These are phyloP conservation scores for Viola odorata DNA, from an alignment of 345 rosid species.

Conservation along the genomic window DNA sequence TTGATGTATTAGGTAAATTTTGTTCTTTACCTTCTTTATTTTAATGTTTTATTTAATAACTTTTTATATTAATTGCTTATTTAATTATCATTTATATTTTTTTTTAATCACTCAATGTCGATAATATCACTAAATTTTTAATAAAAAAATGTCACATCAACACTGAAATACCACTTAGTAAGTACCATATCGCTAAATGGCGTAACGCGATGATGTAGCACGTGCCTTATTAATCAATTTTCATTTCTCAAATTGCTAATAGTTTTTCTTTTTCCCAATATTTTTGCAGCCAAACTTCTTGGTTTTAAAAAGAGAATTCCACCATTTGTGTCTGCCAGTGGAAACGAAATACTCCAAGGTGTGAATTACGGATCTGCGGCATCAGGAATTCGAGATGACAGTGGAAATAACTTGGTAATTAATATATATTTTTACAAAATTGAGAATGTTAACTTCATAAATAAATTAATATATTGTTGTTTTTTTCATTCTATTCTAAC, in stretches of 20 bases:
- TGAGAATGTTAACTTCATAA: neutral
- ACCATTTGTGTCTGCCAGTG: neutral
- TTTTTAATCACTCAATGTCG: no score
- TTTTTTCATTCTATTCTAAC: neutral
- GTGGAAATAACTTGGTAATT: neutral
- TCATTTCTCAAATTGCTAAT: no score
- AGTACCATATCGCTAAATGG: no score
- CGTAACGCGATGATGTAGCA: no score
- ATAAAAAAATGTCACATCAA: no score
- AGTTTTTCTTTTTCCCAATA: no score
- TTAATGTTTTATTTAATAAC: neutral
- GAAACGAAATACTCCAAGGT: neutral
- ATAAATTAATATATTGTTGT: neutral
- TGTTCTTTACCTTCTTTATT: neutral
- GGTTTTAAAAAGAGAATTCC: neutral
- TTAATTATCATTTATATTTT: no score
- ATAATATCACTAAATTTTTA: no score
- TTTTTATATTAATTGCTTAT: neutral
- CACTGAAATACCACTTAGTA: no score
- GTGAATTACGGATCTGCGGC: slow-evolving; percentile 4
- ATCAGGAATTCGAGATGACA: slow-evolving; percentile 5
- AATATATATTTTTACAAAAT: neutral
- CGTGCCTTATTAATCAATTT: no score
- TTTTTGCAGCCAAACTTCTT: neutral
- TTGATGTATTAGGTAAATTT: neutral